Evolutionary conservation across 148 eudicot species (phyloP).

Genomic region (Dysphania ambrosioides): DNA sequence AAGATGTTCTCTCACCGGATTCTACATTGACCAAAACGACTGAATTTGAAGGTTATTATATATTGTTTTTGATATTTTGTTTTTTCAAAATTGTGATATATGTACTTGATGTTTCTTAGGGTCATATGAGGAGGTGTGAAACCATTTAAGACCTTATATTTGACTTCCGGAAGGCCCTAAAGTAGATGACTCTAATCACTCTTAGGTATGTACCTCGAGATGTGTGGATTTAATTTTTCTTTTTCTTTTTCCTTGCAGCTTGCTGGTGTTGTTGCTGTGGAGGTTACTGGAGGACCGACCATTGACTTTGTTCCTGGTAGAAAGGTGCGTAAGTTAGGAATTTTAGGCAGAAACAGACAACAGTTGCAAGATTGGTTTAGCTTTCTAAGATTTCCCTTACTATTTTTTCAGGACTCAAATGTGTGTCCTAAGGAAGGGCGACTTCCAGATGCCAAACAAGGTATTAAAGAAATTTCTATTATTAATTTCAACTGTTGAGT

Average conservation of each 20-base stretch:
- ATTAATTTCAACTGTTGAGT: background rate
- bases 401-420: conserved; percentile 65
- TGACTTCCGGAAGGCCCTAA: no score
- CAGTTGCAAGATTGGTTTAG: background rate
- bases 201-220: background rate
- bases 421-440: conserved; percentile 83
- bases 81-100: no score
- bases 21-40: no score
- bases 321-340: conserved; percentile 49
- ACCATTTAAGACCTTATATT: no score
- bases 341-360: conserved; percentile 10
- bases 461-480: conserved; percentile 26
- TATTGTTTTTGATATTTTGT: no score
- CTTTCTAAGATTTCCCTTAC: conserved; percentile 13
- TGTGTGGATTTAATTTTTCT: background rate
- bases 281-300: conserved; percentile 91
- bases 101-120: no score
- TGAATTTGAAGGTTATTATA: no score
- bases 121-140: no score
- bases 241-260: conserved; percentile 43
- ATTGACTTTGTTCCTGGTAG: conserved; percentile 85
- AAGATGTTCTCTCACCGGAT: no score
- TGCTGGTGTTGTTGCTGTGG: conserved; percentile 97
- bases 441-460: conserved; percentile 91
- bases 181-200: no score